These are phyloP conservation scores for Cladosporium sphaerospermum DNA, from an alignment of 2,329 filamentous ascomycete genomes.

Conservation along the genomic window DNA sequence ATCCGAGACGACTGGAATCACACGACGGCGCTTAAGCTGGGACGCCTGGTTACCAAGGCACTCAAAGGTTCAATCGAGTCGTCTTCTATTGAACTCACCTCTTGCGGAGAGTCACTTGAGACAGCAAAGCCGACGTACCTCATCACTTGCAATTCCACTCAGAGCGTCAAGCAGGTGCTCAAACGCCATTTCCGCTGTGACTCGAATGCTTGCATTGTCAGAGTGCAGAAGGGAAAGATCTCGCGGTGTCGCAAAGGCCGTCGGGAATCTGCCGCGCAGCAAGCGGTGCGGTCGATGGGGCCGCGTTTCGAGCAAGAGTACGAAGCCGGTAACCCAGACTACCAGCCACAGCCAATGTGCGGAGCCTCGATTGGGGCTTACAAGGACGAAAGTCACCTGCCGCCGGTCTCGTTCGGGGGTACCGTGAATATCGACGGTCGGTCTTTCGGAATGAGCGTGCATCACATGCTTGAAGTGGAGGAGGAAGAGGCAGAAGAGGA, in stretches of 20 bases:
- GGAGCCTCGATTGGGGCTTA: conserved; percentile 92
- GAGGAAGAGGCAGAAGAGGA: conserved; percentile 46
- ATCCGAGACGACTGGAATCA: conserved; percentile 67
- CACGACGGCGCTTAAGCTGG: conserved; percentile 65
- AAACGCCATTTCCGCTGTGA: conserved; percentile 67
- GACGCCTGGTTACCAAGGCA: conserved; percentile 62
- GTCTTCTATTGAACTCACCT: conserved; percentile 70
- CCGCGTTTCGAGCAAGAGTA: conserved; percentile 10
- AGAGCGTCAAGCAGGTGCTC: conserved; percentile 64
- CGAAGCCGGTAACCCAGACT: conserved; percentile 60
- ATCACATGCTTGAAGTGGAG: conserved; percentile 79
- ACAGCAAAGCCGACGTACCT: conserved; percentile 66
- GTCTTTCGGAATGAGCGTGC: conserved; percentile 90
- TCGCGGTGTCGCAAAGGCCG: conserved; percentile 17
- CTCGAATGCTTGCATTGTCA: conserved; percentile 56
- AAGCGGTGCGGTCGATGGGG: conserved; percentile 7
- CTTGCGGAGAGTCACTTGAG: conserved; percentile 62
- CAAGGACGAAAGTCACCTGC: conserved; percentile 75
- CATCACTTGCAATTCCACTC: conserved; percentile 69
- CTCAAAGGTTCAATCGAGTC: conserved; percentile 70
- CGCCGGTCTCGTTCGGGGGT: conserved; percentile 85
- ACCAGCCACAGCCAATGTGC: conserved; percentile 71
- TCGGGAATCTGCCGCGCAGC: conserved; percentile 5
- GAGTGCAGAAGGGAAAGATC: conserved; percentile 58
- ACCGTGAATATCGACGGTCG: conserved; percentile 78